Conservation (phyloP, 192 early-diverging fungal genomes). For the Geosiphon pyriformis region DNA sequence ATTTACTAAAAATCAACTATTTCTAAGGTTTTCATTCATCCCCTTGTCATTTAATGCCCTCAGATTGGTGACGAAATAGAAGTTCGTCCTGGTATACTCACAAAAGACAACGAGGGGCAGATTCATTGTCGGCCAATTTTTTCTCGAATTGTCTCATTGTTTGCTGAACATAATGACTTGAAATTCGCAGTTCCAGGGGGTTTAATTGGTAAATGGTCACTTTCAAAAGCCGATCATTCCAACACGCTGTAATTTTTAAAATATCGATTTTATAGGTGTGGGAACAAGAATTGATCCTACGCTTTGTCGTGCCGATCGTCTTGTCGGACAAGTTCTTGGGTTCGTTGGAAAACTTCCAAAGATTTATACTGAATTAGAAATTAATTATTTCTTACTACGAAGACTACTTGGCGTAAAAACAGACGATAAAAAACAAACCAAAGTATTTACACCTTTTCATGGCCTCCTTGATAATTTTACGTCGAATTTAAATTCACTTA, state of each 20-base stretch:
- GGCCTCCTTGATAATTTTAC: too few relatives aligned
- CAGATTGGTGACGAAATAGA: slow-evolving; percentile 93
- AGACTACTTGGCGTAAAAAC: slow-evolving; percentile 95
- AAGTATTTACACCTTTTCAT: slow-evolving; percentile 43
- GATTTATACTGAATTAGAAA: slow-evolving; percentile 93
- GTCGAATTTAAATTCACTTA: not conserved
- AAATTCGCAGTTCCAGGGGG: slow-evolving; percentile 99
- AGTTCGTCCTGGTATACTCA: slow-evolving; percentile 91
- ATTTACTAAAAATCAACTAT: not conserved
- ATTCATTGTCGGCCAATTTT: slow-evolving; percentile 82
- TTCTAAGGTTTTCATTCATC: not conserved
- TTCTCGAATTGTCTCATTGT: slow-evolving; percentile 80
- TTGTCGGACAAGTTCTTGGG: slow-evolving; percentile 95
- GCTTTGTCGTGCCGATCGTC: slow-evolving; percentile 91
- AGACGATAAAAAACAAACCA: slow-evolving; percentile 97
- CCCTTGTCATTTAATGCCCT: slow-evolving; percentile 23
- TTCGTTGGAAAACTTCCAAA: slow-evolving; percentile 84
- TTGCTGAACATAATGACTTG: slow-evolving; percentile 84
- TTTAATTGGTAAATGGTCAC: slow-evolving; percentile 66
- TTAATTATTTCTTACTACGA: slow-evolving; percentile 95
- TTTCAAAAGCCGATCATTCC: not conserved
- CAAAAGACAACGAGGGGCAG: slow-evolving; percentile 79
- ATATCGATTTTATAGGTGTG: slow-evolving; percentile 54
- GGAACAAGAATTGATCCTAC: slow-evolving; percentile 95
- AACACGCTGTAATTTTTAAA: not conserved